phyloP scores from a whole-genome alignment of 108 stramenopile species.

The Licmophora abbreviata region DNA sequence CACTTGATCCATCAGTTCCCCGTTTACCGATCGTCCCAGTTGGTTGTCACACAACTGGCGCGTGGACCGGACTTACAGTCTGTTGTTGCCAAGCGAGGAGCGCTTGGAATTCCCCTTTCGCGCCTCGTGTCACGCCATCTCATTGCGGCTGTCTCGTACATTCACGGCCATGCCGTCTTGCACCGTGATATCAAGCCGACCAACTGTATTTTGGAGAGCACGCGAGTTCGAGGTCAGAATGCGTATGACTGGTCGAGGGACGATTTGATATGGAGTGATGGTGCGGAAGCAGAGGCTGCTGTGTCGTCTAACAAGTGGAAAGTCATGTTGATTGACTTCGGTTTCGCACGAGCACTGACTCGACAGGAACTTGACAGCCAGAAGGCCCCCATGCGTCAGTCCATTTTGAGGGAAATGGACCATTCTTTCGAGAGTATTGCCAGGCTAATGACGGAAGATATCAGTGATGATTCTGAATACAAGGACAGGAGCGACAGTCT shows the following conservation, averaged over 20 bases:
- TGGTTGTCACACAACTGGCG: constrained; percentile 63
- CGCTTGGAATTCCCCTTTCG: constrained; percentile 59
- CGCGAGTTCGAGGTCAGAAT: constrained; percentile 24
- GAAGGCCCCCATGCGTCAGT: constrained; percentile 27
- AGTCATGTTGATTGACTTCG: constrained; percentile 77
- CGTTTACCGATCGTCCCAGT: constrained; percentile 32
- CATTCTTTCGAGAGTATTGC: background rate
- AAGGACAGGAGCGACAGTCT: too few species aligned
- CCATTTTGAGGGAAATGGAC: constrained; percentile 26
- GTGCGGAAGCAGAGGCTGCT: constrained; percentile 30
- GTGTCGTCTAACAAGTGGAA: constrained; percentile 42
- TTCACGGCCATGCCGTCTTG: constrained; percentile 77
- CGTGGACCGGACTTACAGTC: constrained; percentile 65
- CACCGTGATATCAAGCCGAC: constrained; percentile 87
- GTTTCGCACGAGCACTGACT: constrained; percentile 71
- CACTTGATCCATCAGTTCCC: constrained; percentile 54
- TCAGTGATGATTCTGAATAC: constrained; percentile 4
- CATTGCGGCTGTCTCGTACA: constrained; percentile 62
- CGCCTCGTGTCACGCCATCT: constrained; percentile 60
- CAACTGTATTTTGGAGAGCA: constrained; percentile 64
- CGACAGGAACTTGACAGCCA: constrained; percentile 23
- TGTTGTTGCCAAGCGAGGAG: constrained; percentile 66
- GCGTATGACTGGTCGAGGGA: constrained; percentile 55
- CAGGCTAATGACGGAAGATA: constrained; percentile 6
- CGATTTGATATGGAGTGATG: constrained; percentile 66